phyloP scores from a whole-genome alignment of 2,329 filamentous ascomycete species.

The Chrysosporium queenslandicum region DNA sequence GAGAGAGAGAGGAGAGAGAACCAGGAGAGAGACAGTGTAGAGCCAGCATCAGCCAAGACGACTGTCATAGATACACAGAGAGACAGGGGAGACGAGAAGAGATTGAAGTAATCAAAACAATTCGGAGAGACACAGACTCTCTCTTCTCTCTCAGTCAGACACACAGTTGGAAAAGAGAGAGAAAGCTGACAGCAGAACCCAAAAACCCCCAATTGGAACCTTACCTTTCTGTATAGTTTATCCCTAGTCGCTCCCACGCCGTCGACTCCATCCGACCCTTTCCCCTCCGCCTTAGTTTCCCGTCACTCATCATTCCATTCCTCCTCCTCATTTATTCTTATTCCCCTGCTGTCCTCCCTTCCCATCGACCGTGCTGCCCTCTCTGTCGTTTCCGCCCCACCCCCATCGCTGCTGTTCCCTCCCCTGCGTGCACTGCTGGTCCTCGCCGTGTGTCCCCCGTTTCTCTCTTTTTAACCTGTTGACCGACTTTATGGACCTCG shows the following conservation, averaged over 20 bases:
- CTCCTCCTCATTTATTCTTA: constrained; percentile 14
- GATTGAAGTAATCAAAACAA: neutral
- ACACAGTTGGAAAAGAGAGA: neutral
- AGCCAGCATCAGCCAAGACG: neutral
- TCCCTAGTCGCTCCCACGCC: neutral
- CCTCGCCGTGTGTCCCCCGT: neutral
- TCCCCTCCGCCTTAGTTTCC: constrained; percentile 6
- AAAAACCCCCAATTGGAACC: neutral
- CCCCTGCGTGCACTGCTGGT: neutral
- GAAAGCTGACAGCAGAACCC: neutral
- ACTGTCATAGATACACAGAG: neutral
- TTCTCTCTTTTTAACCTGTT: neutral
- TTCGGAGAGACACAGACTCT: no score
- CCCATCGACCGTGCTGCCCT: neutral
- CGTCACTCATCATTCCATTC: constrained; percentile 5
- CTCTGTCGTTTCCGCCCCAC: constrained; percentile 1
- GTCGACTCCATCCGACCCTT: constrained; percentile 1
- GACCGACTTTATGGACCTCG: constrained; percentile 9
- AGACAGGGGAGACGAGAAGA: neutral
- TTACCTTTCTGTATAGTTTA: neutral
- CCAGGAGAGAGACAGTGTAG: neutral
- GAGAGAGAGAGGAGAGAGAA: neutral
- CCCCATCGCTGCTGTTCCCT: neutral
- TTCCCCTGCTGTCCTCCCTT: constrained; percentile 13
- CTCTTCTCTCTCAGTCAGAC: no score